phyloP scores from a whole-genome alignment of 2,329 filamentous ascomycete genomes.

The Pseudocercospora ulei region DNA sequence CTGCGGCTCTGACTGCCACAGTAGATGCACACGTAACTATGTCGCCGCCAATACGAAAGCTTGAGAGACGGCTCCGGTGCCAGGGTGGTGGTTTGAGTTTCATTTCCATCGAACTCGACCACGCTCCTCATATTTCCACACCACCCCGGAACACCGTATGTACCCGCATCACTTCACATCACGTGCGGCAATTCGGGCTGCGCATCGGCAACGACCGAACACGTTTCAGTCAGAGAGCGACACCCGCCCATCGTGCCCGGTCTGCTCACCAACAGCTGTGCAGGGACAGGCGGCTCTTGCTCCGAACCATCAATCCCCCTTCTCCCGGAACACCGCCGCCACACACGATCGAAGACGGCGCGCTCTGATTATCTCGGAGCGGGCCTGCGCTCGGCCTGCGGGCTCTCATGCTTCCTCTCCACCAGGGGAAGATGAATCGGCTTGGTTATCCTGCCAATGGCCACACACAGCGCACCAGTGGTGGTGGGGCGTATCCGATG shows the following conservation, averaged over 20 bases:
- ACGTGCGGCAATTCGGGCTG: conserved; percentile 2
- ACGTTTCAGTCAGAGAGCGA: conserved; percentile 14
- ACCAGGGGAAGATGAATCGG: conserved; percentile 62
- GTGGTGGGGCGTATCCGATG: conserved; percentile 35
- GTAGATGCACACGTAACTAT: too few species aligned
- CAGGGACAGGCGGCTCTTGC: neutral
- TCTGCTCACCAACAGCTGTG: neutral
- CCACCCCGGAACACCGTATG: too few species aligned
- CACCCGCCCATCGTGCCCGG: neutral
- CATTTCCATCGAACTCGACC: too few species aligned
- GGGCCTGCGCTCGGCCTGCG: conserved; percentile 9
- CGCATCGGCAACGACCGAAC: conserved; percentile 10
- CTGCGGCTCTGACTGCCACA: too few species aligned
- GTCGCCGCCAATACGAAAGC: too few species aligned
- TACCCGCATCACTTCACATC: conserved; percentile 2
- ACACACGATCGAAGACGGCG: conserved; percentile 2
- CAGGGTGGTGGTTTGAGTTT: too few species aligned
- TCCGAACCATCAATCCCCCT: conserved; percentile 5
- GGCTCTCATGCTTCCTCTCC: conserved; percentile 47
- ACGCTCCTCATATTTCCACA: too few species aligned
- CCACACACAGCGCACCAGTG: conserved; percentile 35
- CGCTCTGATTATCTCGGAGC: neutral
- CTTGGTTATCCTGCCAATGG: conserved; percentile 74
- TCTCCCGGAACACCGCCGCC: neutral
- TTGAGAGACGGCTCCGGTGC: too few species aligned